Evolutionary conservation across 2,329 filamentous ascomycete genomes (phyloP).

Genomic region (Cephalotrichum gorgonifer): DNA sequence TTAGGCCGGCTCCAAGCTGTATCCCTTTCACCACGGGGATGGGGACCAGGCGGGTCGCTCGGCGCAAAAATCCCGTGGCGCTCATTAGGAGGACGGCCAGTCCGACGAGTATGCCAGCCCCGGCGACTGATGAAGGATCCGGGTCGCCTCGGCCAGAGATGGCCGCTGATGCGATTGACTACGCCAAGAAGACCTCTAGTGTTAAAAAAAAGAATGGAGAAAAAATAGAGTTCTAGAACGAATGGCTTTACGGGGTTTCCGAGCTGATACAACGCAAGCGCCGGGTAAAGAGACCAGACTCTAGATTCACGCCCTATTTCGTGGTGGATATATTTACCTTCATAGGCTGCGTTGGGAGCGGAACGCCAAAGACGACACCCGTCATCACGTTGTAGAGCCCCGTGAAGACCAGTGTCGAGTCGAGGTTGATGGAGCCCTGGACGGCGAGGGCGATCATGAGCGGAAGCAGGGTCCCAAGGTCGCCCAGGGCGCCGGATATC

Average conservation of each 20-base stretch:
- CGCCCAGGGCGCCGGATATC: constrained; percentile 78
- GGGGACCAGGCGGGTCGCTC: constrained; percentile 65
- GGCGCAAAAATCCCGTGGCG: constrained; percentile 65
- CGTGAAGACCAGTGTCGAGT: constrained; percentile 78
- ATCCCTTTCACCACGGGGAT: constrained; percentile 89
- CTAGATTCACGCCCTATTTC: background rate
- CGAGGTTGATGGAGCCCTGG: constrained; percentile 68
- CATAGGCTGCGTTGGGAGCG: constrained; percentile 85
- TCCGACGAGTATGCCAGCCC: constrained; percentile 67
- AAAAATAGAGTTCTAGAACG: background rate
- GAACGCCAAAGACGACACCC: constrained; percentile 74
- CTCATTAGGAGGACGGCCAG: constrained; percentile 66
- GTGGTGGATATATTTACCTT: constrained; percentile 32
- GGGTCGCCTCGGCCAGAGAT: constrained; percentile 53
- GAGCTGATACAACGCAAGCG: background rate
- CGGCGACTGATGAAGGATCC: constrained; percentile 43
- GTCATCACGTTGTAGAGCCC: constrained; percentile 81
- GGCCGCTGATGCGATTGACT: constrained; percentile 85
- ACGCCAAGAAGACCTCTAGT: background rate
- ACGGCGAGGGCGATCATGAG: constrained; percentile 78
- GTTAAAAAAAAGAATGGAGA: background rate
- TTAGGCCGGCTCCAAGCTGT: constrained; percentile 83
- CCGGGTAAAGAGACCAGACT: background rate
- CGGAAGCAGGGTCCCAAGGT: constrained; percentile 81
- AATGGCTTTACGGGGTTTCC: background rate